phyloP scores from a whole-genome alignment of 805 yeast genomes.

The Candida odintsovae region DNA sequence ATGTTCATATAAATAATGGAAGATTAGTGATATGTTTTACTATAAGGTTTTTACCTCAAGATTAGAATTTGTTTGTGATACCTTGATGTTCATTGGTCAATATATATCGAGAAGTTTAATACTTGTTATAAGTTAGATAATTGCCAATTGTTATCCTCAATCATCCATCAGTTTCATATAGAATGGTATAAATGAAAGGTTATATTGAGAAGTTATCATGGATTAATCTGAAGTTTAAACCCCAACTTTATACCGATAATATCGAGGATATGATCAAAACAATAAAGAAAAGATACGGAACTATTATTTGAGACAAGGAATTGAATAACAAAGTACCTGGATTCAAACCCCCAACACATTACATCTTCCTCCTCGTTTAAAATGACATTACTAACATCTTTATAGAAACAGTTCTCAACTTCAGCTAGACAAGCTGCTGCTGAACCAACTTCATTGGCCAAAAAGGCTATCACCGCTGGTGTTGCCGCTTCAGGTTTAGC shows the following conservation, averaged over 20 bases:
- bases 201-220: too few relatives aligned
- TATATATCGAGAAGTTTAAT: background rate
- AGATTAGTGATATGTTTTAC: too few relatives aligned
- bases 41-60: too few relatives aligned
- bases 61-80: slow-evolving; percentile 5
- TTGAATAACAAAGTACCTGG: too few relatives aligned
- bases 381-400: slow-evolving; percentile 13
- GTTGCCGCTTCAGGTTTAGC: slow-evolving; percentile 73
- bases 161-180: too few relatives aligned
- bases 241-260: too few relatives aligned
- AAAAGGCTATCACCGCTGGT: slow-evolving; percentile 51
- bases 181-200: too few relatives aligned
- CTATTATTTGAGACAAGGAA: too few relatives aligned
- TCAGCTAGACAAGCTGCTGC: slow-evolving; percentile 32
- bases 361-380: too few relatives aligned
- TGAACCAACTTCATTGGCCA: slow-evolving; percentile 28
- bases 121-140: background rate
- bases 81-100: slow-evolving; percentile 8
- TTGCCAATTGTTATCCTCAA: background rate
- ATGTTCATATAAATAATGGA: slow-evolving; percentile 8
- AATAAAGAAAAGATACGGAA: too few relatives aligned
- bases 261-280: background rate
- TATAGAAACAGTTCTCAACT: slow-evolving; percentile 27
- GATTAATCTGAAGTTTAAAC: too few relatives aligned
- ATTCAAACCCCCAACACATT: too few relatives aligned